Evolutionary conservation across 2,329 filamentous ascomycete species (phyloP).

Genomic region (Chalara sp.): DNA sequence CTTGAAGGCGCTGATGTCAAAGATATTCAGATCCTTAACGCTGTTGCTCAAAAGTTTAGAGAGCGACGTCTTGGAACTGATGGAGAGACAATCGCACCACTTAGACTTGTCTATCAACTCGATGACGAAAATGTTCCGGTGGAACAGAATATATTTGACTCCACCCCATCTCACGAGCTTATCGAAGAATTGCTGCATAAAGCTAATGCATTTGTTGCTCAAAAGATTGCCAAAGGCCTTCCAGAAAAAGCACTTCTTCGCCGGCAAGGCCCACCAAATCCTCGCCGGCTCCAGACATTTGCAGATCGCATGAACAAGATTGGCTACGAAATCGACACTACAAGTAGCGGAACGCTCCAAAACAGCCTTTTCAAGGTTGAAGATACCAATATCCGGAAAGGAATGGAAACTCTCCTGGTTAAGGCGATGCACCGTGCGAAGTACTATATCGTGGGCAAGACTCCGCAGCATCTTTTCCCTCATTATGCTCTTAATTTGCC

Average conservation of each 20-base stretch:
- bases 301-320: conserved; percentile 88
- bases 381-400: conserved; percentile 84
- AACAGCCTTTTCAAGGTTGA: conserved; percentile 93
- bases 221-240: conserved; percentile 70
- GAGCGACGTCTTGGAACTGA: conserved; percentile 79
- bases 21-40: conserved; percentile 73
- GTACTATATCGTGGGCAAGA: conserved; percentile 82
- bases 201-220: conserved; percentile 82
- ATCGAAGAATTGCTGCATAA: conserved; percentile 95
- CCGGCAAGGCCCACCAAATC: conserved; percentile 77
- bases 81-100: conserved; percentile 70
- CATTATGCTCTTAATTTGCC: conserved; percentile 93
- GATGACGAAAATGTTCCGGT: conserved; percentile 98
- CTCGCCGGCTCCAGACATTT: conserved; percentile 82
- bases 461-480: conserved; percentile 67
- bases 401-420: conserved; percentile 91
- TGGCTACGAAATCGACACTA: conserved; percentile 82
- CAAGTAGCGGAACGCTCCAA: conserved; percentile 84
- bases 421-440: conserved; percentile 97
- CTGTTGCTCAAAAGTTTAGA: conserved; percentile 82
- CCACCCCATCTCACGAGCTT: conserved; percentile 80
- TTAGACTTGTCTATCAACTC: conserved; percentile 85
- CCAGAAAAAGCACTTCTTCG: conserved; percentile 91
- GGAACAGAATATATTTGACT: conserved; percentile 93
- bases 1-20: conserved; percentile 62